phyloP scores from a whole-genome alignment of 78 protist species.

The Chrysochromulina tobinii region DNA sequence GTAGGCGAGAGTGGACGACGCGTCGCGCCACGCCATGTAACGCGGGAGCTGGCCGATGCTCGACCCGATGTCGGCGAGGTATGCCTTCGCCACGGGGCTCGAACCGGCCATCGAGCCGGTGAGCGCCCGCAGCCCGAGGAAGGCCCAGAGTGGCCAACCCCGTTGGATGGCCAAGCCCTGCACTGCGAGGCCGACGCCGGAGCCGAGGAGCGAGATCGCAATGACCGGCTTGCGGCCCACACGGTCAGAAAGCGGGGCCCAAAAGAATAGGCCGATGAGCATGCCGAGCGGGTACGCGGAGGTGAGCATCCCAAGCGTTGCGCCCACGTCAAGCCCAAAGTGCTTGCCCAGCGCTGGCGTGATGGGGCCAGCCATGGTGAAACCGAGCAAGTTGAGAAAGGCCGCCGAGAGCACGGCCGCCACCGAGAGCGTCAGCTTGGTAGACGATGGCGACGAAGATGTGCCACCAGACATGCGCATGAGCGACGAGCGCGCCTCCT shows the following conservation, averaged over 20 bases:
- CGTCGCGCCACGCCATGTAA: constrained; percentile 14
- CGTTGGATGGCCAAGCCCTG: not conserved
- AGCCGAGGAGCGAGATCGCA: not conserved
- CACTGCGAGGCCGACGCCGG: not conserved
- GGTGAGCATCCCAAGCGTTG: not conserved
- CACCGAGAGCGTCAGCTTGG: not conserved
- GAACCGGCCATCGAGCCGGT: constrained; percentile 11
- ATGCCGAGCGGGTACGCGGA: constrained; percentile 7
- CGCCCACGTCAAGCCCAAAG: not conserved
- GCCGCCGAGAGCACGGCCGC: not conserved
- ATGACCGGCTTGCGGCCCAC: not conserved
- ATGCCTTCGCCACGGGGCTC: not conserved
- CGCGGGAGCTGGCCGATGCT: not conserved
- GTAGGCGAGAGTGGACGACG: not conserved
- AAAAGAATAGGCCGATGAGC: not conserved
- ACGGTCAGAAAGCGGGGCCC: constrained; percentile 5
- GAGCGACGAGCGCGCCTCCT: too few species aligned
- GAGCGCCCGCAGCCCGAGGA: not conserved
- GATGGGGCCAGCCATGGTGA: not conserved
- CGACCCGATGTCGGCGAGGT: not conserved
- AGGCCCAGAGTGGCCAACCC: not conserved
- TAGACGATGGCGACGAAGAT: too few species aligned
- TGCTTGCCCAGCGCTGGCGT: not conserved
- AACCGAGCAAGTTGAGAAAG: constrained; percentile 2
- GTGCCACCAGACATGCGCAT: too few species aligned